Evolutionary conservation across 1,284 basidiomycete species (phyloP).

Genomic region (Leccinum holopus): DNA sequence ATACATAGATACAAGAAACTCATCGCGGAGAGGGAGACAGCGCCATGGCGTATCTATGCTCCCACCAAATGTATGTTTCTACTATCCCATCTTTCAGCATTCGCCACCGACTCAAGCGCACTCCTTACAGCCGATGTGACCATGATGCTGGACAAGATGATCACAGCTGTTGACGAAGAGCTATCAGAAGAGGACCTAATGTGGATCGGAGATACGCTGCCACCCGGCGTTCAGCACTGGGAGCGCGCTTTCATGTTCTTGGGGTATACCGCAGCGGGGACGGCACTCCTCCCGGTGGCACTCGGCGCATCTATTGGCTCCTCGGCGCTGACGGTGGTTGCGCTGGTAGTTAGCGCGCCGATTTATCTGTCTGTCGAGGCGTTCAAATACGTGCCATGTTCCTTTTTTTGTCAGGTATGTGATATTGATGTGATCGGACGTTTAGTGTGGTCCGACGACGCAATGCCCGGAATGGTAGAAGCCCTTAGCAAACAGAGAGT

Average conservation of each 20-base stretch:
- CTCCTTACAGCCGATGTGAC: conserved; percentile 18
- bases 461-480: background rate
- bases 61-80: conserved; percentile 19
- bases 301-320: background rate
- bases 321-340: background rate
- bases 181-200: conserved; percentile 18
- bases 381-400: background rate
- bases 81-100: background rate
- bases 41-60: conserved; percentile 16
- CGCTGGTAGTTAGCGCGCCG: background rate
- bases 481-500: background rate
- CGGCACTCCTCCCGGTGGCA: background rate
- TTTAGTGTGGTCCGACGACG: background rate
- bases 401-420: background rate
- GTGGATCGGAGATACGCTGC: conserved; percentile 13
- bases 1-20: conserved; percentile 19
- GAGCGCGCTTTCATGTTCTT: background rate
- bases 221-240: background rate
- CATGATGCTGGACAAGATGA: conserved; percentile 27
- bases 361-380: background rate
- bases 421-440: background rate
- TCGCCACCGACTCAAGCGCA: background rate
- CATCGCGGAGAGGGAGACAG: conserved; percentile 16
- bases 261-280: background rate
- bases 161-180: conserved; percentile 23